A percentile compares a stretch with the other conserved stretches of the same genome.
phyloP scores from a whole-genome alignment of 352 stramenopile species.

The Blastocystis sp. region DNA sequence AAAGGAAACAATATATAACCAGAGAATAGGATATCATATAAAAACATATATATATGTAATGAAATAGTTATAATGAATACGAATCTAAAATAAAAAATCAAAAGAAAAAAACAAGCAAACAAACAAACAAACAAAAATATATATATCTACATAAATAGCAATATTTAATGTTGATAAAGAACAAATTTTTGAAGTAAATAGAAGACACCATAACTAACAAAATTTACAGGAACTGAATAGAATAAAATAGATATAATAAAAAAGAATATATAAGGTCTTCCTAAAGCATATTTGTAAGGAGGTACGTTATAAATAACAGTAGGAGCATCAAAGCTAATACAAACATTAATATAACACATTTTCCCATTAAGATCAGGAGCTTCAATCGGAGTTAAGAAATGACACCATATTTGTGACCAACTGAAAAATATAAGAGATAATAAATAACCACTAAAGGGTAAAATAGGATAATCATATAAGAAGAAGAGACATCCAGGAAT shows the following conservation, averaged over 20 bases:
- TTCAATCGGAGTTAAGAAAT: conserved; percentile 9
- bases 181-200: too few relatives aligned
- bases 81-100: too few relatives aligned
- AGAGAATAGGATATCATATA: too few relatives aligned
- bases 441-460: conserved; percentile 14
- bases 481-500: conserved; percentile 22
- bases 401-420: neutral
- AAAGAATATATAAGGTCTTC: conserved; percentile 9
- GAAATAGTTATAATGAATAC: too few relatives aligned
- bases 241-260: conserved; percentile 19
- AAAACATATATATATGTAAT: too few relatives aligned
- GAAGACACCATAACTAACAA: conserved; percentile 3
- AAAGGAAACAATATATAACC: too few relatives aligned
- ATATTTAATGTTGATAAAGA: too few relatives aligned
- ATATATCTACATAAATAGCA: too few relatives aligned
- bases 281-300: conserved; percentile 16
- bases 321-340: conserved; percentile 3
- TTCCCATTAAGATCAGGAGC: conserved; percentile 7
- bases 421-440: conserved; percentile 26
- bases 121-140: too few relatives aligned
- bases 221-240: conserved; percentile 34
- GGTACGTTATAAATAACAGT: conserved; percentile 16
- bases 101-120: too few relatives aligned
- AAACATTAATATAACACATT: conserved; percentile 12
- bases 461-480: neutral